These are phyloP conservation scores for Coprinopsis sp. DNA, from an alignment of 768 basidiomycete species.

Conservation along the genomic window DNA sequence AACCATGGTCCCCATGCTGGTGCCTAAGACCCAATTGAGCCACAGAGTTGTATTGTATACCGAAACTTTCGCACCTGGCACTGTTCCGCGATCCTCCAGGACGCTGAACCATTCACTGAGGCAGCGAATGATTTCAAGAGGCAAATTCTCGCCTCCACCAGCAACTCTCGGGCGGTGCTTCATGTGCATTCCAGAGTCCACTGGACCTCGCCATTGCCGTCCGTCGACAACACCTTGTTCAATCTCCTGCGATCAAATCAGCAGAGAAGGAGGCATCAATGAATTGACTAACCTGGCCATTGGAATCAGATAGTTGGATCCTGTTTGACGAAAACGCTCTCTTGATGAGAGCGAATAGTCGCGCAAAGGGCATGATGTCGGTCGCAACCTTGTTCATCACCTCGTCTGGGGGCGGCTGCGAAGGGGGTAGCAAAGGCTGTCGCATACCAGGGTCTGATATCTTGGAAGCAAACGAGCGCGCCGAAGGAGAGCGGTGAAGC, in stretches of 20 bases:
- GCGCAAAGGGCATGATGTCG: conserved; percentile 38
- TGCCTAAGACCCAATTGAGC: conserved; percentile 28
- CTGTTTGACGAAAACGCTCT: conserved; percentile 15
- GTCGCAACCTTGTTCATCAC: conserved; percentile 27
- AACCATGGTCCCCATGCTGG: conserved; percentile 47
- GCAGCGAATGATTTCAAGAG: conserved; percentile 49
- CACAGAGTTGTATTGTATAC: conserved; percentile 1
- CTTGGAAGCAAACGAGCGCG: conserved; percentile 16
- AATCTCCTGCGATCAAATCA: background rate
- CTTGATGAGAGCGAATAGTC: conserved; percentile 21
- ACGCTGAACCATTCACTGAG: conserved; percentile 57
- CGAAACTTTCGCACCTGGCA: conserved; percentile 40
- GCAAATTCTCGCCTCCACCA: conserved; percentile 50
- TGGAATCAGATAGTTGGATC: conserved; percentile 13
- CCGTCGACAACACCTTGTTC: conserved; percentile 14
- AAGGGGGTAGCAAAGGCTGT: conserved; percentile 38
- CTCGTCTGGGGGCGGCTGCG: conserved; percentile 20
- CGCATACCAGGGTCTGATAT: conserved; percentile 19
- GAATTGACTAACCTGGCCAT: no score
- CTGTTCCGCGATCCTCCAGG: conserved; percentile 53
- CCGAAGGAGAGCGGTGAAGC: conserved; percentile 11
- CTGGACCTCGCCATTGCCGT: conserved; percentile 35
- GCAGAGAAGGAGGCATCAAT: background rate
- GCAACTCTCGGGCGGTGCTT: conserved; percentile 35
- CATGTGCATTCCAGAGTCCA: conserved; percentile 24